Conservation (phyloP, 225 moss, liverwort and hornwort species). For the Bryoerythrophyllum caledonicum region DNA sequence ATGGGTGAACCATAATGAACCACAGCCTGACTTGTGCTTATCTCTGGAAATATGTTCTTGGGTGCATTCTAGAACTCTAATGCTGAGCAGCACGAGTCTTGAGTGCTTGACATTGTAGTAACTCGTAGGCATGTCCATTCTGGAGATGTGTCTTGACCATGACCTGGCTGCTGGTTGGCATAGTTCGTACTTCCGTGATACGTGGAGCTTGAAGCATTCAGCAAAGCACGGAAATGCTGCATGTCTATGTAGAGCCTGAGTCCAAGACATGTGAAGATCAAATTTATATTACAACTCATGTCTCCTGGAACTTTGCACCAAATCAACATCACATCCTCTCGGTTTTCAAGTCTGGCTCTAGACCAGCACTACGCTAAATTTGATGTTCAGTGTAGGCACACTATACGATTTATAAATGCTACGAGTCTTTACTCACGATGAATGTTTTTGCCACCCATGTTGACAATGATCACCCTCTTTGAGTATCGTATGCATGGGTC, state of each 20-base stretch:
- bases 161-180: not conserved
- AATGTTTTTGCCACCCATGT: too few species aligned
- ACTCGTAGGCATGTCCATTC: constrained; percentile 3
- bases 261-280: not conserved
- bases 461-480: too few species aligned
- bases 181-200: not conserved
- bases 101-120: not conserved
- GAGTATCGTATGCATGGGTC: too few species aligned
- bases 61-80: too few species aligned
- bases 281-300: not conserved
- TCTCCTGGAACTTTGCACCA: not conserved
- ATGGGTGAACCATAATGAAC: constrained; percentile 39
- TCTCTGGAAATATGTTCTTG: constrained; percentile 16
- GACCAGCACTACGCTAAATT: too few species aligned
- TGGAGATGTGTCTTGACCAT: constrained; percentile 9
- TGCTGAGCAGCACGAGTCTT: not conserved
- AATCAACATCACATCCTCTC: not conserved
- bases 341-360: not conserved
- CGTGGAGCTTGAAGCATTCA: not conserved
- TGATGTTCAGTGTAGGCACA: too few species aligned
- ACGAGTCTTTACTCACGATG: too few species aligned
- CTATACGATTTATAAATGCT: too few species aligned
- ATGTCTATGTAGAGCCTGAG: not conserved
- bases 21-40: constrained; percentile 27
- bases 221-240: constrained; percentile 1